phyloP scores from a whole-genome alignment of 2,329 filamentous ascomycete species.

The Epichloe scottii region DNA sequence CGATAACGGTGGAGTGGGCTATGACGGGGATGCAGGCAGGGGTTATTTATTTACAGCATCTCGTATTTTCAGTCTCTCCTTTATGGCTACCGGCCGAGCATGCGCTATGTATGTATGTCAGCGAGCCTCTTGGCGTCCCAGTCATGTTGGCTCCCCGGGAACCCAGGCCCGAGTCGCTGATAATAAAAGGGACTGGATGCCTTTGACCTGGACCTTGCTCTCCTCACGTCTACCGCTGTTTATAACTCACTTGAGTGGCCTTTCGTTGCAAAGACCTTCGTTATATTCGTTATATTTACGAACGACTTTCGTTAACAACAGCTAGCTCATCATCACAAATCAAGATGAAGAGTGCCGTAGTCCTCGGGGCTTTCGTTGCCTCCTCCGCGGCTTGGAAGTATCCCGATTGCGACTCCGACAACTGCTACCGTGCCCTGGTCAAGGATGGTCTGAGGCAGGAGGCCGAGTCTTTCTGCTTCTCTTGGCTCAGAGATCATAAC shows the following conservation, averaged over 20 bases:
- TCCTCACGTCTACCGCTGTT: not conserved
- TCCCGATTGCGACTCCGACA: slow-evolving; percentile 19
- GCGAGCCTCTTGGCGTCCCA: too few species aligned
- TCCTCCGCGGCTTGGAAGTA: slow-evolving; percentile 16
- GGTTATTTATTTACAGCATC: slow-evolving; percentile 8
- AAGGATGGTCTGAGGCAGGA: slow-evolving; percentile 18
- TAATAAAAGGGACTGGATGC: slow-evolving; percentile 1
- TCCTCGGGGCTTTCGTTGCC: slow-evolving; percentile 21
- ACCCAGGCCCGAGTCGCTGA: not conserved
- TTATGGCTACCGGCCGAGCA: not conserved
- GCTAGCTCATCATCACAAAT: not conserved
- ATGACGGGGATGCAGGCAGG: slow-evolving; percentile 5
- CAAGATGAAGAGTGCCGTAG: slow-evolving; percentile 22
- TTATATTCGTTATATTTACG: not conserved
- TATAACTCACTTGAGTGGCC: not conserved
- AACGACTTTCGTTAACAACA: slow-evolving; percentile 13
- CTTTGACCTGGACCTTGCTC: not conserved
- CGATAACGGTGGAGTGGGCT: not conserved
- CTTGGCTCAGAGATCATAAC: slow-evolving; percentile 18
- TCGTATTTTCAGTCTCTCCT: slow-evolving; percentile 9
- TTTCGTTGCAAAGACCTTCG: slow-evolving; percentile 5
- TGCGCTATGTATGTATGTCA: not conserved
- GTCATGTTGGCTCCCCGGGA: not conserved
- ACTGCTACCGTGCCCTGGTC: slow-evolving; percentile 25
- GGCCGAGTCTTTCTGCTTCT: slow-evolving; percentile 20